A percentile compares a stretch with the other conserved stretches of the same genome.
phyloP scores from a whole-genome alignment of 352 stramenopile genomes.

The Phytophthora podocarpi region DNA sequence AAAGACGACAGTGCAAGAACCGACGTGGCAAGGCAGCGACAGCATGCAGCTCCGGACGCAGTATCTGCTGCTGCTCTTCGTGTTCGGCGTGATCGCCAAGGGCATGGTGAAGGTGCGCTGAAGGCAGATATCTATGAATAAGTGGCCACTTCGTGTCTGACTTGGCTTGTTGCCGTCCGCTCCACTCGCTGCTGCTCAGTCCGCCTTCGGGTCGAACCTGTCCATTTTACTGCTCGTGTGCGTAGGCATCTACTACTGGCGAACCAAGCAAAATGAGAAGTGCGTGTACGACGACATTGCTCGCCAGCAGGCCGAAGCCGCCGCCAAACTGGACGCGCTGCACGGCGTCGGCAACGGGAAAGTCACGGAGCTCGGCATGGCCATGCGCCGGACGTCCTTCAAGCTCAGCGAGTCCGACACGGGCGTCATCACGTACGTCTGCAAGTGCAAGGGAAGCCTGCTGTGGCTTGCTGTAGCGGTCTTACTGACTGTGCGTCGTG shows the following conservation, averaged over 20 bases:
- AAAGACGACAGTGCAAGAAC: slow-evolving; percentile 18
- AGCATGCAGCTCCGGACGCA: slow-evolving; percentile 51
- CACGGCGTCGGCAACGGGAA: slow-evolving; percentile 57
- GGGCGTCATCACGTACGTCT: slow-evolving; percentile 74
- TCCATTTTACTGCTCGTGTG: slow-evolving; percentile 68
- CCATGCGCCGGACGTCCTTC: slow-evolving; percentile 75
- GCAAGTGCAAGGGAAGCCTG: not conserved
- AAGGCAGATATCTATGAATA: not conserved
- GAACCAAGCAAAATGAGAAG: slow-evolving; percentile 55
- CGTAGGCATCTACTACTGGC: slow-evolving; percentile 71
- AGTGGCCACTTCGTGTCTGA: not conserved
- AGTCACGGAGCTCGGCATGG: slow-evolving; percentile 49
- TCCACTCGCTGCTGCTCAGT: slow-evolving; percentile 49
- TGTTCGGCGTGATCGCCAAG: slow-evolving; percentile 65
- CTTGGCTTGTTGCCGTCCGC: not conserved
- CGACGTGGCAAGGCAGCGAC: slow-evolving; percentile 26
- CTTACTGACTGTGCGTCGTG: not conserved
- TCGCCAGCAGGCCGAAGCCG: slow-evolving; percentile 55
- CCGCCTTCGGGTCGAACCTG: slow-evolving; percentile 61
- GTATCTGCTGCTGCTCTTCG: slow-evolving; percentile 77
- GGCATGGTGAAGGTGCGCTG: slow-evolving; percentile 64
- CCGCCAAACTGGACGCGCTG: slow-evolving; percentile 71
- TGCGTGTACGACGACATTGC: slow-evolving; percentile 78
- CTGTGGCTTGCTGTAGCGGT: not conserved
- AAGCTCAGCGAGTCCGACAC: slow-evolving; percentile 60